These are phyloP conservation scores for Sarcodon aspratus DNA, from an alignment of 768 basidiomycete species.

Conservation along the genomic window DNA sequence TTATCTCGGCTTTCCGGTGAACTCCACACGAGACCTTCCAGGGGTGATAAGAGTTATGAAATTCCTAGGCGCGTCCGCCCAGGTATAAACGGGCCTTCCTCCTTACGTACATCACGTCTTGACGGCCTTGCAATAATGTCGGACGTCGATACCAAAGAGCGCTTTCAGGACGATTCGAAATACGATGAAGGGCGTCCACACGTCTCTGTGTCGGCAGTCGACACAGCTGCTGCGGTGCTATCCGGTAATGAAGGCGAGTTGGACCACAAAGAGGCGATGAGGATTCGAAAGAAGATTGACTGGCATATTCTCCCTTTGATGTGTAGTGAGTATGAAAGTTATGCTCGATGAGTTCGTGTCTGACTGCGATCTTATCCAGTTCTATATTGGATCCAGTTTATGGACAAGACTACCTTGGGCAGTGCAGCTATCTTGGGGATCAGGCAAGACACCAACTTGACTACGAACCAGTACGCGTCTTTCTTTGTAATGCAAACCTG, in stretches of 20 bases:
- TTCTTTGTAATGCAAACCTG: neutral
- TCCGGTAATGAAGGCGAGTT: constrained; percentile 31
- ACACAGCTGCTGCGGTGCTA: constrained; percentile 50
- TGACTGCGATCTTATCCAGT: constrained; percentile 5
- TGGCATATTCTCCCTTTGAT: constrained; percentile 57
- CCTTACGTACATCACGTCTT: too few species aligned
- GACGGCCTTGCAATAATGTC: too few species aligned
- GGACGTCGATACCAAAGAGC: too few species aligned
- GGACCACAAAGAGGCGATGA: constrained; percentile 38
- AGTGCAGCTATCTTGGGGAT: constrained; percentile 63
- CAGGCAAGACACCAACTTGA: constrained; percentile 51
- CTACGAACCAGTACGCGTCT: constrained; percentile 46
- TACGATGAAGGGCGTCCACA: constrained; percentile 25
- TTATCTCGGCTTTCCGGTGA: too few species aligned
- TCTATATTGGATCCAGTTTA: constrained; percentile 54
- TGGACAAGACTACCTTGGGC: constrained; percentile 68
- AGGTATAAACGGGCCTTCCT: too few species aligned
- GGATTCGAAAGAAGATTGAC: constrained; percentile 57
- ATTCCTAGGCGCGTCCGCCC: too few species aligned
- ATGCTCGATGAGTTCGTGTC: neutral
- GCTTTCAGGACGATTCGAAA: neutral
- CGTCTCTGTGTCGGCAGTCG: constrained; percentile 39
- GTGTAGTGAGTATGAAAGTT: constrained; percentile 39
- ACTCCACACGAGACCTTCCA: too few species aligned
- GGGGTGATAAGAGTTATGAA: too few species aligned